Percentiles rank a stretch among this genome's conserved stretches.
These are phyloP conservation scores for Pseudogymnoascus sp. DNA, from an alignment of 2,329 filamentous ascomycete species.

Conservation along the genomic window DNA sequence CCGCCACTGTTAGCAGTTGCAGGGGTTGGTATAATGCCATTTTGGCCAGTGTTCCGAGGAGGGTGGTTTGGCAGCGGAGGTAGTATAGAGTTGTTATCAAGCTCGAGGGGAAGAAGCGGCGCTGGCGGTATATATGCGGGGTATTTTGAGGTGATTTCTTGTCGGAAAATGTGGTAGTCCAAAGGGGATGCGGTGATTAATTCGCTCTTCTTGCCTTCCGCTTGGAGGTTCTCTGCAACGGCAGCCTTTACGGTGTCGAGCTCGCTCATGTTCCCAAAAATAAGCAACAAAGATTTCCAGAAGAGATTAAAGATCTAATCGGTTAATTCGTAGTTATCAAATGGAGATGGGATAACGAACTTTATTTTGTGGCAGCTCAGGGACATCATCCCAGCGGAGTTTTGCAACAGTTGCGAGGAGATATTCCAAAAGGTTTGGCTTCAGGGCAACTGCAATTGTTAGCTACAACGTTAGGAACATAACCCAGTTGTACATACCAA, in stretches of 20 bases:
- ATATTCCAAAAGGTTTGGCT: slow-evolving; percentile 64
- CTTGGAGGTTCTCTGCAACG: slow-evolving; percentile 54
- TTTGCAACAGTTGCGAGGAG: slow-evolving; percentile 64
- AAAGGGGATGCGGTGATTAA: slow-evolving; percentile 87
- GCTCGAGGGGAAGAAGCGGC: slow-evolving; percentile 75
- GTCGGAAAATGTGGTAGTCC: slow-evolving; percentile 92
- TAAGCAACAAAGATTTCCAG: slow-evolving; percentile 85
- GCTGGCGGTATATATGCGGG: slow-evolving; percentile 89
- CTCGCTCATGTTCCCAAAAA: slow-evolving; percentile 73
- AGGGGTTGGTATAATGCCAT: slow-evolving; percentile 55
- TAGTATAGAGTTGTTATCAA: slow-evolving; percentile 84
- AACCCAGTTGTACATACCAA: background rate
- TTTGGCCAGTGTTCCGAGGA: slow-evolving; percentile 52
- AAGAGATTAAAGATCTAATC: slow-evolving; percentile 68
- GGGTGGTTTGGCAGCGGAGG: slow-evolving; percentile 76
- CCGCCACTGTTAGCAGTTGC: slow-evolving; percentile 50
- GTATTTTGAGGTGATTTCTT: slow-evolving; percentile 97
- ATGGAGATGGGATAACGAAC: slow-evolving; percentile 37
- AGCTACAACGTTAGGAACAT: slow-evolving; percentile 16
- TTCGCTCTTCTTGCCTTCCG: slow-evolving; percentile 58
- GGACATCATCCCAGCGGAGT: slow-evolving; percentile 67
- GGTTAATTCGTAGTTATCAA: slow-evolving; percentile 22
- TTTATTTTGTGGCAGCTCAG: slow-evolving; percentile 56
- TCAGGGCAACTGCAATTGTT: slow-evolving; percentile 41
- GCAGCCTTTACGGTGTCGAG: slow-evolving; percentile 68